Percentiles rank a stretch among this genome's conserved stretches.
Evolutionary conservation across 306 rosid genomes (phyloP).

Genomic region (Lathyrus sativus): DNA sequence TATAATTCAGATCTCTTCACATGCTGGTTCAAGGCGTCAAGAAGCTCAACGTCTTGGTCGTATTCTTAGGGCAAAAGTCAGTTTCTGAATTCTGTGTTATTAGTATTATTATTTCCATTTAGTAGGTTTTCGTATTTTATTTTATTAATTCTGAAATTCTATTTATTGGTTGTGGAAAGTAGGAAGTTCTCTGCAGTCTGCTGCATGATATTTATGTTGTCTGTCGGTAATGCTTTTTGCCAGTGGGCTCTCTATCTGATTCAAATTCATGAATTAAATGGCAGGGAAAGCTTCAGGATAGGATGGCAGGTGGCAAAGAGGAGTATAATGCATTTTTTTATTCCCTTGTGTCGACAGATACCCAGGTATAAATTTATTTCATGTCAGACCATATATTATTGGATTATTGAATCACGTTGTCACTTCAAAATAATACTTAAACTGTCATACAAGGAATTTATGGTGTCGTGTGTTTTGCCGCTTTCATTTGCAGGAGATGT

Average conservation of each 20-base stretch:
- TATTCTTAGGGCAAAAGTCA: constrained; percentile 98
- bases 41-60: constrained; percentile 99
- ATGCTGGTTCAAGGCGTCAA: constrained; percentile 99
- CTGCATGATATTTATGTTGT: constrained; percentile 27
- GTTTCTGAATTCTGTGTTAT: constrained; percentile 31
- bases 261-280: constrained; percentile 39
- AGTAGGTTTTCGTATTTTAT: constrained; percentile 2
- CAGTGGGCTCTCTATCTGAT: constrained; percentile 23
- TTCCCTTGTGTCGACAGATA: constrained; percentile 96
- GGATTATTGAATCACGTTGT: constrained; percentile 7
- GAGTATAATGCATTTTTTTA: constrained; percentile 97
- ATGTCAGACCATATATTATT: constrained; percentile 13
- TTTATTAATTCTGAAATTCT: constrained; percentile 25
- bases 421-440: constrained; percentile 33
- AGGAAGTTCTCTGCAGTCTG: constrained; percentile 21
- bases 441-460: constrained; percentile 26
- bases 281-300: constrained; percentile 92
- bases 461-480: constrained; percentile 5
- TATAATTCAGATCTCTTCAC: constrained; percentile 96
- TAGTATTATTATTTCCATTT: constrained; percentile 12
- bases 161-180: constrained; percentile 29
- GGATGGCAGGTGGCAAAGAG: constrained; percentile 99
- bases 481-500: constrained; percentile 81
- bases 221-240: constrained; percentile 28
- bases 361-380: constrained; percentile 63